Evolutionary conservation across 176 grass and related monocot species (phyloP).

Genomic region (Bonia amplexicaulis): DNA sequence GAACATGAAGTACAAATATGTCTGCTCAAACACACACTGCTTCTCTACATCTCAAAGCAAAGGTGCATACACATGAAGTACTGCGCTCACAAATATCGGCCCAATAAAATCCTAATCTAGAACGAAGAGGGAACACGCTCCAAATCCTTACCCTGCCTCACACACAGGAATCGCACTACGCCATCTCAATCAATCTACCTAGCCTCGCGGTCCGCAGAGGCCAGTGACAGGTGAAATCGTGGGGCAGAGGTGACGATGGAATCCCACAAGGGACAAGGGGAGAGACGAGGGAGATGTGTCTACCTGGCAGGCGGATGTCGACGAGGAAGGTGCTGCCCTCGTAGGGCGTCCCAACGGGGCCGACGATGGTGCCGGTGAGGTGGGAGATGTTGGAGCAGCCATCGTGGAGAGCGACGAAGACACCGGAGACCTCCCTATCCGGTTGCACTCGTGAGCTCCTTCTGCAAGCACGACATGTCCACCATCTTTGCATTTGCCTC

Average conservation of each 20-base stretch:
- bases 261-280: neutral
- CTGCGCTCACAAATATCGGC: neutral
- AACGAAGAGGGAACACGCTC: neutral
- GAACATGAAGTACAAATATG: neutral
- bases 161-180: neutral
- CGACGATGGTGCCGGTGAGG: slow-evolving; percentile 77
- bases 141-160: slow-evolving; percentile 11
- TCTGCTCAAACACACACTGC: neutral
- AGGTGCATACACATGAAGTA: neutral
- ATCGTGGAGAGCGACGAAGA: slow-evolving; percentile 66
- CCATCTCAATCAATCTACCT: neutral
- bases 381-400: slow-evolving; percentile 69
- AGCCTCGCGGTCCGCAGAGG: neutral
- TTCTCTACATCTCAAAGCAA: neutral
- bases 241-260: neutral
- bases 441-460: slow-evolving; percentile 90
- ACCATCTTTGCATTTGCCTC: slow-evolving; percentile 36
- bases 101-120: neutral
- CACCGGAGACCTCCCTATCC: slow-evolving; percentile 59
- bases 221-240: neutral
- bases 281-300: neutral
- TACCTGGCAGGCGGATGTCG: slow-evolving; percentile 82
- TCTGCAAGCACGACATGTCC: slow-evolving; percentile 83
- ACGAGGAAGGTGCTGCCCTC: slow-evolving; percentile 86
- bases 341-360: slow-evolving; percentile 67